Evolutionary conservation across 1,284 basidiomycete genomes (phyloP), one percentile per base, ranked within the genome.

Genomic region (Apiotrichum sp.): DNA sequence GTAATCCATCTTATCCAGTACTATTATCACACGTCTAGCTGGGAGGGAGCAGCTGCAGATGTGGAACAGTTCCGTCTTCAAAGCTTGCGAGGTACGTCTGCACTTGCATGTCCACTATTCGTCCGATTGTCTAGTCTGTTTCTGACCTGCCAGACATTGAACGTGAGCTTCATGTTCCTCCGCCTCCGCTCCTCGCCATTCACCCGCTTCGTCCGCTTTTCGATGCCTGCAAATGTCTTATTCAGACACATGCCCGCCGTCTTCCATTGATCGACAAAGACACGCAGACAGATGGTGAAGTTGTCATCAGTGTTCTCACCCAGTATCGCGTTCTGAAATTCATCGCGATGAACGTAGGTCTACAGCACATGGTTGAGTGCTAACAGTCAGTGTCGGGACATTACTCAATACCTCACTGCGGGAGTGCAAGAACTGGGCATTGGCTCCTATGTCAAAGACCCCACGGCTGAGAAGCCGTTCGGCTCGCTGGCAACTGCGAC

Each of bases 271-370:
- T 99, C 44, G 96, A 98, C 70, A 83, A 86, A 59, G 95, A 98
- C 71, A 84, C 90, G 4, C 89, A 93, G 73, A 97, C 95, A 6
- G 89, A 88, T 6, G 89, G 93, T 58, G 93, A 98, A 78, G 86
- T 97, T 16, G 93, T 99, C 62, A 86, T 98, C 46, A 93, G 89
- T 36, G 93, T 98, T 2, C 79, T 99, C 59, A 99, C 96, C 0
- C 96, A 98, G 76, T 99, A 99, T 70, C 85, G 96, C 34, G 86
- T 98, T 29, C 85, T 99, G 74, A 98, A 98, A 75, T 98, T 98
- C 71, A 96, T 99, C 61, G 87, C 96, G 40, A 95, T 96, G 75
- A 99, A 99, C 74, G 93, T 95, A 69, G 62, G 84, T 79, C n/a
- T 22, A 7, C 35, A 7, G 8, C 7, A 4, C 6, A 22, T 2